Evolutionary conservation across 331 rosid genomes (phyloP).

Genomic region (Pyracantha coccinea): DNA sequence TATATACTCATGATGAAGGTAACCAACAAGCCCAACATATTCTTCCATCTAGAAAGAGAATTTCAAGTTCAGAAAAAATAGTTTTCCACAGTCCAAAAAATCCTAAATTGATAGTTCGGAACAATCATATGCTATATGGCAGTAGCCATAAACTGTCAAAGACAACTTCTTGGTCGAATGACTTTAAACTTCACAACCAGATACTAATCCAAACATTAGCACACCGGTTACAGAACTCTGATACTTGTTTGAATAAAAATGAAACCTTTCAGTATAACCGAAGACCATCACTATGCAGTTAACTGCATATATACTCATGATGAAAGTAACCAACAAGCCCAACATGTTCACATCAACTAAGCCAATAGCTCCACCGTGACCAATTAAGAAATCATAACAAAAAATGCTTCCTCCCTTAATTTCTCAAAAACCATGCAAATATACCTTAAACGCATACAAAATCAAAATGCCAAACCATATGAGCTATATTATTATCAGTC

Average conservation of each 20-base stretch:
- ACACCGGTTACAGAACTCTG: background rate
- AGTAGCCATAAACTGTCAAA: background rate
- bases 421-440: background rate
- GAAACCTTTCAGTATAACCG: background rate
- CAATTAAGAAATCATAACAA: background rate
- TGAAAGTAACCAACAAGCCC: background rate
- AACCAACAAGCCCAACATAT: background rate
- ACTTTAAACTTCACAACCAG: background rate
- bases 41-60: no score
- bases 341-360: background rate
- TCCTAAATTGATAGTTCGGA: background rate
- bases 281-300: background rate
- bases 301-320: background rate
- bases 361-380: background rate
- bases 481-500: background rate
- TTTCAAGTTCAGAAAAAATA: background rate
- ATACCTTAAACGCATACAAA: background rate
- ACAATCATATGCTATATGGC: background rate
- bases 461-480: background rate
- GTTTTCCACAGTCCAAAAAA: background rate
- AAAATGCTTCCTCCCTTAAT: background rate
- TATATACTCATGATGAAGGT: background rate
- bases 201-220: background rate
- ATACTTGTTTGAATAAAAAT: background rate
- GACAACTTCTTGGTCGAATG: background rate